Percentiles rank a stretch among this genome's conserved stretches.
Evolutionary conservation across 75 land plant species (phyloP).

Genomic region (Cunninghamia lanceolata): DNA sequence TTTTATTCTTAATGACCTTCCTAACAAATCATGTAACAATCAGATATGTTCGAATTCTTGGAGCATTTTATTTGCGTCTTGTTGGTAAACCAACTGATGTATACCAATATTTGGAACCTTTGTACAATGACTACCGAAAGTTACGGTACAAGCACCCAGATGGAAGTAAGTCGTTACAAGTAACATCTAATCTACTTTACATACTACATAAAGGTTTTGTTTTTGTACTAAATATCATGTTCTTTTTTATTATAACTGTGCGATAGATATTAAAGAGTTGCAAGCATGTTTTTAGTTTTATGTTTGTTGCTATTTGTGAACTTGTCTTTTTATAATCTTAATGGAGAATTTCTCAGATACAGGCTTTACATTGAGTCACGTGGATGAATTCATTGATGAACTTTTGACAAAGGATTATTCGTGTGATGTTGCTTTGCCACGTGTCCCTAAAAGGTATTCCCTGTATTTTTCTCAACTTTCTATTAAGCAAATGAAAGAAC

Average conservation of each 20-base stretch:
- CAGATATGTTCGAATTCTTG: constrained; percentile 69
- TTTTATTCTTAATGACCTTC: not conserved
- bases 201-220: not conserved
- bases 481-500: not conserved
- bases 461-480: not conserved
- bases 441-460: constrained; percentile 85
- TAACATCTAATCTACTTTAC: not conserved
- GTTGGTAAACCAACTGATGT: constrained; percentile 91
- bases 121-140: constrained; percentile 97
- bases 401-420: constrained; percentile 88
- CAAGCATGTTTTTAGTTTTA: not conserved
- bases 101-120: constrained; percentile 90
- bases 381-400: constrained; percentile 98
- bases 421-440: constrained; percentile 94
- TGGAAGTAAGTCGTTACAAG: constrained; percentile 62
- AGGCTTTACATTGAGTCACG: constrained; percentile 75
- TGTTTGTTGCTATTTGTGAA: not conserved
- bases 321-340: not conserved
- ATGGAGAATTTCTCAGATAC: constrained; percentile 13
- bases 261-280: not conserved
- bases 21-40: not conserved
- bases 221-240: constrained; percentile 6
- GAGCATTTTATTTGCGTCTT: constrained; percentile 93
- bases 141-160: constrained; percentile 64
- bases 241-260: not conserved